These are phyloP conservation scores for Glaciozyma antarctica DNA, from an alignment of 768 basidiomycete genomes.

Conservation along the genomic window DNA sequence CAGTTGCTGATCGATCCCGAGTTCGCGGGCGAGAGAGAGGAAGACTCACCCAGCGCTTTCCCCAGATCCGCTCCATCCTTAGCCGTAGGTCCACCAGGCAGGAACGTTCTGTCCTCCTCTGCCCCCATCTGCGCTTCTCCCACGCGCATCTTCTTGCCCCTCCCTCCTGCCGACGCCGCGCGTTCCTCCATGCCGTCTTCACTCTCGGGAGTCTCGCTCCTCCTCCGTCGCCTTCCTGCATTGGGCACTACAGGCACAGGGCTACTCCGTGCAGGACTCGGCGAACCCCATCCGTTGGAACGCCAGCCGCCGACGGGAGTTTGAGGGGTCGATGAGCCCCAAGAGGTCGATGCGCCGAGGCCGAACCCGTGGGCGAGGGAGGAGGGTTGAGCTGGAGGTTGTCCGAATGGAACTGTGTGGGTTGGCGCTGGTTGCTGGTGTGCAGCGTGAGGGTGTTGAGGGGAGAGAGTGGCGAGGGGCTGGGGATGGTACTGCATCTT, in stretches of 20 bases:
- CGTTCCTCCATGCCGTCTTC: background rate
- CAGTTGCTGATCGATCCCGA: background rate
- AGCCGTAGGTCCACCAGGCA: background rate
- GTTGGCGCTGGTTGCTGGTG: background rate
- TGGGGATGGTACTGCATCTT: no score
- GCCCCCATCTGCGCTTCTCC: background rate
- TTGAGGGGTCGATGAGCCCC: background rate
- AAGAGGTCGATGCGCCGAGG: background rate
- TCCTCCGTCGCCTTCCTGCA: slow-evolving; percentile 15
- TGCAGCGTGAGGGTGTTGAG: background rate
- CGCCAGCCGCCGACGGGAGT: background rate
- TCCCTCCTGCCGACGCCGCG: background rate
- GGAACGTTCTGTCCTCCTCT: background rate
- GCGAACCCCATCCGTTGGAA: background rate
- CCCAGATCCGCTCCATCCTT: slow-evolving; percentile 27
- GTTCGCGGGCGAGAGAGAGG: background rate
- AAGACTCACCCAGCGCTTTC: slow-evolving; percentile 31
- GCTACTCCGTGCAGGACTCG: background rate
- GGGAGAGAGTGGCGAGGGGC: background rate
- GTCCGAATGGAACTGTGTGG: slow-evolving; percentile 15
- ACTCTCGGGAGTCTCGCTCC: slow-evolving; percentile 16
- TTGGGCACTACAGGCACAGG: background rate
- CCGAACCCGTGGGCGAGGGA: slow-evolving; percentile 18
- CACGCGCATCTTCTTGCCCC: background rate
- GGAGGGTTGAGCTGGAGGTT: slow-evolving; percentile 15